These are phyloP conservation scores for Termitomyces sp. DNA, from an alignment of 768 basidiomycete species.

Conservation along the genomic window DNA sequence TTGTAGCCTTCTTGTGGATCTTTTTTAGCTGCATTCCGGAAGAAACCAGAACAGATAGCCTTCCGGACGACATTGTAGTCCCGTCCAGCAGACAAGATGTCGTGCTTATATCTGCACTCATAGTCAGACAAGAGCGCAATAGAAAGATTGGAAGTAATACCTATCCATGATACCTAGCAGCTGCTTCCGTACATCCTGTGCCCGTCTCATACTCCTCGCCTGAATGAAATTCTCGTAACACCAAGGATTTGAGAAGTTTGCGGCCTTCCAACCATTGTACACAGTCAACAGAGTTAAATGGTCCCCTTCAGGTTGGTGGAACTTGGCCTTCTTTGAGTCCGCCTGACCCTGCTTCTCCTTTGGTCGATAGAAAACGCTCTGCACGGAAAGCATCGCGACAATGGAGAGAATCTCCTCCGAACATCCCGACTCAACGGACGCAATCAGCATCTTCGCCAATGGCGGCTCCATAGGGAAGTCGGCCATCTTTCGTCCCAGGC, in stretches of 20 bases:
- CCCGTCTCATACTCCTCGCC: conserved; percentile 93
- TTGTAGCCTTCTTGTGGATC: conserved; percentile 99
- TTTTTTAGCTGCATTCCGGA: conserved; percentile 98
- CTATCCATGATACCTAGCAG: conserved; percentile 98
- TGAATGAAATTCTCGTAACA: conserved; percentile 99
- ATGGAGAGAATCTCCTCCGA: conserved; percentile 98
- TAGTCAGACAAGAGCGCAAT: conserved; percentile 11
- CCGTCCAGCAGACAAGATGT: conserved; percentile 87
- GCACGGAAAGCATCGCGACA: conserved; percentile 96
- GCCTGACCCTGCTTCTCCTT: conserved; percentile 99
- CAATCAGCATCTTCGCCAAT: conserved; percentile 96
- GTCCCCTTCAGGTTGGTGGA: conserved; percentile 98
- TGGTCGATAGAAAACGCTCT: conserved; percentile 97
- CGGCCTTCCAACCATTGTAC: conserved; percentile 97
- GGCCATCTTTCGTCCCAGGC: conserved; percentile 97
- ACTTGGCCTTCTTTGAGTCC: conserved; percentile 99
- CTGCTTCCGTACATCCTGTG: conserved; percentile 98
- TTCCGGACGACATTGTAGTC: conserved; percentile 93
- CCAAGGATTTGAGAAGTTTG: conserved; percentile 98
- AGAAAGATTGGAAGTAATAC: conserved; percentile 37
- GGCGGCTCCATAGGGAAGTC: conserved; percentile 99
- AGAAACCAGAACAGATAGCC: conserved; percentile 97
- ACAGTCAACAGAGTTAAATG: conserved; percentile 90
- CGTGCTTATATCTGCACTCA: conserved; percentile 83
- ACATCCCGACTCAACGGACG: conserved; percentile 94